Evolutionary conservation across 1,284 basidiomycete species (phyloP).

Genomic region (Cutaneotrichosporon spelunceum): DNA sequence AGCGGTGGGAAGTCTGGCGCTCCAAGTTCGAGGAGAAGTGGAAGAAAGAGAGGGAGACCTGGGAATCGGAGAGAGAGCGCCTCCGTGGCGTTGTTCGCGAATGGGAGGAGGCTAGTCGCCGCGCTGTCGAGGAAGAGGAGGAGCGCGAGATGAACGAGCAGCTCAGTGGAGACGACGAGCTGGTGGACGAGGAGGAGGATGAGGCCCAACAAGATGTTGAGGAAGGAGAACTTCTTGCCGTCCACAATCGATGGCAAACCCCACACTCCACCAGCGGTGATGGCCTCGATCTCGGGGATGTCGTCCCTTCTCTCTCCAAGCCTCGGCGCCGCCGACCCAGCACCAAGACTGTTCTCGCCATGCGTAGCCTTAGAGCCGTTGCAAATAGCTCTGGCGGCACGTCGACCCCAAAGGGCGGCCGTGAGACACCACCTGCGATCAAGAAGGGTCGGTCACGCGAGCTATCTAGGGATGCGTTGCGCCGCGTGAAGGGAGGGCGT

Average conservation of each 20-base stretch:
- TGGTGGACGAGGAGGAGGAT: slow-evolving; percentile 35
- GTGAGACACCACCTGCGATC: background rate
- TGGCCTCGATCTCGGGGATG: slow-evolving; percentile 6
- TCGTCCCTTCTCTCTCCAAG: slow-evolving; percentile 16
- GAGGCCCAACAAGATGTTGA: slow-evolving; percentile 26
- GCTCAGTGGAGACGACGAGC: slow-evolving; percentile 42
- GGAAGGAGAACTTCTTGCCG: slow-evolving; percentile 16
- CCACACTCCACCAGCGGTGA: background rate
- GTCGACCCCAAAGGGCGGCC: slow-evolving; percentile 31
- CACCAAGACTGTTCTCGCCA: slow-evolving; percentile 34
- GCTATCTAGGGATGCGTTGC: slow-evolving; percentile 14
- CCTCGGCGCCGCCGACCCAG: slow-evolving; percentile 37
- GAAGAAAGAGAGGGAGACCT: slow-evolving; percentile 71
- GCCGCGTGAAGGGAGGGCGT: slow-evolving; percentile 11
- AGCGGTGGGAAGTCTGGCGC: slow-evolving; percentile 65
- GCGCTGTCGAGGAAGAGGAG: slow-evolving; percentile 54
- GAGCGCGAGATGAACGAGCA: slow-evolving; percentile 48
- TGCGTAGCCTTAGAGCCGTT: slow-evolving; percentile 37
- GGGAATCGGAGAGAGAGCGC: slow-evolving; percentile 74
- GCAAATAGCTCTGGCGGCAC: slow-evolving; percentile 23
- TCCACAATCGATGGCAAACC: slow-evolving; percentile 18
- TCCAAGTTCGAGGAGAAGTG: slow-evolving; percentile 68
- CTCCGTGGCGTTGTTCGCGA: slow-evolving; percentile 71
- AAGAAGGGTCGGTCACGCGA: slow-evolving; percentile 10
- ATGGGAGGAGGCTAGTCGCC: slow-evolving; percentile 64